Base-by-base conservation (phyloP, 768 basidiomycete genomes). In the Pleurotus pulmonarius region DNA sequence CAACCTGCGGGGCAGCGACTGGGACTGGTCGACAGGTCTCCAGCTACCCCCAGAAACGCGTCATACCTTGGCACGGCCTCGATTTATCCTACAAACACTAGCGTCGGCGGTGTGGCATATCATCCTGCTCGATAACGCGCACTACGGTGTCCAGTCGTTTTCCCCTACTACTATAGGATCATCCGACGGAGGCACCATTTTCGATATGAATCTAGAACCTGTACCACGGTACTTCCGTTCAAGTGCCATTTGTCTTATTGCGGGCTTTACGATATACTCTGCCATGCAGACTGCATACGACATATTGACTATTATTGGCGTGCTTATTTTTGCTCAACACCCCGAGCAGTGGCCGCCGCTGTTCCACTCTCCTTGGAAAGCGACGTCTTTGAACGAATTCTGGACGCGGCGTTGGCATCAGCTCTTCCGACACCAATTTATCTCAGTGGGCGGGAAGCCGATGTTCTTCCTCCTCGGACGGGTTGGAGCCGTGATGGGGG, bases 331-430 rank as follows among this genome's bases (percentile, higher is more conserved):
- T 46, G 62, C 64, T 22, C 83, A 86, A 64, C 59, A 71, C 46
- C 77, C 78, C 0, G 70, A 69, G 0, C 74, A 82, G 49, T 88
- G 86, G 85, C 88, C 87, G 0, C 87, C 85, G 1, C 57, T 83
- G 20, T 87, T 87, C 65, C 70, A 80, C 54, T 49, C 69, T 5
- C 88, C 88, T 3, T 88, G 80, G 79, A 41, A 64, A 8, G 65
- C 83, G 0, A 82, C 81, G 3, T 87, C 85, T 3, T 67, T 90
- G n/a, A 66, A 71, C 38, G 77, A 83, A 20, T 81, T 86, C 56
- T 90, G 88, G 88, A 73, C 77, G 3, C 65, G 59, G 55, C 69
- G 78, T n/a, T 90, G 88, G 88, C 88, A 90, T 60, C 86, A 88
- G 61, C 58, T 83, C 4, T 85, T 87, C 63, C 77, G 86, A 8